Base-by-base conservation (phyloP, 1,284 basidiomycete genomes). In the Ustilago vetiveriae region DNA sequence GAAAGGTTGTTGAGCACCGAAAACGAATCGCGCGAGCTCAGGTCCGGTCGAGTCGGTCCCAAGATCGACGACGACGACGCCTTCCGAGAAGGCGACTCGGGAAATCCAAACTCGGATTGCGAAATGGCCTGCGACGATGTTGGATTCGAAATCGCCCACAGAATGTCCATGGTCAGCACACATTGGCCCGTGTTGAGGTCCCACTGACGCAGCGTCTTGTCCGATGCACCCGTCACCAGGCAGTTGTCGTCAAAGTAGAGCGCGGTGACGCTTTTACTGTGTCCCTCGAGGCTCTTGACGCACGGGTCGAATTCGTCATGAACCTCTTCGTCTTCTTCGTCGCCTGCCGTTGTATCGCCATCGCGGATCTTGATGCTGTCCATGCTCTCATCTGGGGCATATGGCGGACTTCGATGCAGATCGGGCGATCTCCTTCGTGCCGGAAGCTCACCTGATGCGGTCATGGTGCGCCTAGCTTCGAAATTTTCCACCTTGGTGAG, bases 161-260 rank as follows among this genome's bases (percentile, higher is more conserved):
- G 88, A 63, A 99, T 96, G 83, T 99, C 96, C 96, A 99, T 99
- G 11, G 95, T 96, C 85, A 97, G 89, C 45, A 98, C 90, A 82
- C 95, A 98, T 53, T 98, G 95, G 5, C 95, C 95, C 0, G 95
- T 98, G 35, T 88, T 88, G 53, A 98, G 88, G 81, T 98, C 95
- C 96, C 96, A 98, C 82, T 98, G 94, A 3, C 95, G 90, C 57
- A 99, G 87, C 1, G 96, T 99, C 85, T 98, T 97, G 85, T 99
- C 96, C 4, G 92, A 93, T 4, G 95, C 95, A 43, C 96, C 96
- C 2, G 94, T 96, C 11, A 98, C 94, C 82, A 98, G 84, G 76
- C 91, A 95, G 47, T 91, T 88, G 70, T 94, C 92, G 83, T 98
- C 95, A 79, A 97, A 97, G 84, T 95, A 98, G 63, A 98, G 85